Evolutionary conservation across 345 rosid species (phyloP), one percentile per base, ranked within the genome.

Genomic region (Anacardium occidentale): DNA sequence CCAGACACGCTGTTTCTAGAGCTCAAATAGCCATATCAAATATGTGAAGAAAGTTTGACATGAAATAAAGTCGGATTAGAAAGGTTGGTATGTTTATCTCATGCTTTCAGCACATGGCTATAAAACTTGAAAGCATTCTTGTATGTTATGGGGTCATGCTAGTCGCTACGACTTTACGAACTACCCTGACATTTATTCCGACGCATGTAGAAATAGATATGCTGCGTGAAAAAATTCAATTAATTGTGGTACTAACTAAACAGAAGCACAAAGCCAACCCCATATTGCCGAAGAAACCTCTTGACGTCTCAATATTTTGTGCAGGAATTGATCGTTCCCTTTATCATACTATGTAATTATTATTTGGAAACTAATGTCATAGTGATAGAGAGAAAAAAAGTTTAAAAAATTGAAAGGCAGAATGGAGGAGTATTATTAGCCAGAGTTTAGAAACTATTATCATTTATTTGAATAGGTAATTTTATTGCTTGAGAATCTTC

Each of bases 1-100:
- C 96, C 89, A 74, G 98, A 90, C 85, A 88, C 87, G 10, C 71
- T 94, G 80, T 94, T 86, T 76, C 82, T 94, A 66, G 98, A 91
- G 82, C 68, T 84, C 72, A 78, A 83, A 68, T 88, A 92, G 78
- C 63, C 60, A 48, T 62, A 48, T 32, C 68, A 54, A 64, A 2
- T 32, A 0, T 44, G 37, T 53, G 13, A 51, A 60, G 10, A 29
- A 3, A 42, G 8, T 4, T 45, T 42, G 64, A 37, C 20, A 1
- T 13, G 18, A 48, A n/a, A 64, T n/a, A 13, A 10, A 63, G 34
- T 47, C 9, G 7, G 24, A 26, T 26, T 14, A 42, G 10, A 44
- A 52, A 18, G 17, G 56, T 44, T 44, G 21, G 45, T 6, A 14
- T 47, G 9, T 47, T 47, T 5, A 32, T 37, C n/a, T 48, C 18